Evolutionary conservation across 176 grass and related monocot genomes (phyloP).

Genomic region (Coix lacrymajobi): DNA sequence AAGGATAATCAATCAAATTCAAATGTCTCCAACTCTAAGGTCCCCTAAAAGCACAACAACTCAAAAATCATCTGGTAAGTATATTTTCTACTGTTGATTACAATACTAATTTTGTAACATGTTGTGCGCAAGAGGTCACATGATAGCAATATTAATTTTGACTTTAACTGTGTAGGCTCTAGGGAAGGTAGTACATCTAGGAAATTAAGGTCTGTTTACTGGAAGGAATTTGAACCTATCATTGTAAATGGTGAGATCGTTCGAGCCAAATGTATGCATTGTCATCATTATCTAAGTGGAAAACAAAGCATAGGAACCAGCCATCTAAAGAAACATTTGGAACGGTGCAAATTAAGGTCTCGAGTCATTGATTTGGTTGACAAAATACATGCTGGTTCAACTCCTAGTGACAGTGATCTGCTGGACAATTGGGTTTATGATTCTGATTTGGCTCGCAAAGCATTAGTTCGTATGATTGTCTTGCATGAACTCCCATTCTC

Average conservation of each 20-base stretch:
- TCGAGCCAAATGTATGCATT: too few relatives aligned
- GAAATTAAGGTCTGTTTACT: background rate
- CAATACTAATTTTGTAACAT: too few relatives aligned
- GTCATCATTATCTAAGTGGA: background rate
- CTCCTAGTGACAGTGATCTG: background rate
- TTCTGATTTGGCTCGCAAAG: background rate
- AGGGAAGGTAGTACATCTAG: background rate
- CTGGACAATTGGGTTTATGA: background rate
- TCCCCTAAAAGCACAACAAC: background rate
- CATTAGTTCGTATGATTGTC: too few relatives aligned
- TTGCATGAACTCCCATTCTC: too few relatives aligned
- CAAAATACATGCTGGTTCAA: background rate
- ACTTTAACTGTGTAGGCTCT: background rate
- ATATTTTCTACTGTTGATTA: too few relatives aligned
- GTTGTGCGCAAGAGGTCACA: too few relatives aligned
- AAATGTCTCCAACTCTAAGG: background rate
- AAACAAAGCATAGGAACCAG: background rate
- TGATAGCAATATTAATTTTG: background rate
- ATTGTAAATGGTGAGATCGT: too few relatives aligned
- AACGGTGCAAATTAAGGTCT: background rate
- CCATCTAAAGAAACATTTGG: background rate
- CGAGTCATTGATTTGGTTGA: background rate
- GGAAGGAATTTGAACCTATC: background rate
- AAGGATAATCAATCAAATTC: background rate
- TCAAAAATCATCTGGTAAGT: background rate